Base-by-base conservation (phyloP, 441 rosid genomes). In the Erodium texanum region DNA sequence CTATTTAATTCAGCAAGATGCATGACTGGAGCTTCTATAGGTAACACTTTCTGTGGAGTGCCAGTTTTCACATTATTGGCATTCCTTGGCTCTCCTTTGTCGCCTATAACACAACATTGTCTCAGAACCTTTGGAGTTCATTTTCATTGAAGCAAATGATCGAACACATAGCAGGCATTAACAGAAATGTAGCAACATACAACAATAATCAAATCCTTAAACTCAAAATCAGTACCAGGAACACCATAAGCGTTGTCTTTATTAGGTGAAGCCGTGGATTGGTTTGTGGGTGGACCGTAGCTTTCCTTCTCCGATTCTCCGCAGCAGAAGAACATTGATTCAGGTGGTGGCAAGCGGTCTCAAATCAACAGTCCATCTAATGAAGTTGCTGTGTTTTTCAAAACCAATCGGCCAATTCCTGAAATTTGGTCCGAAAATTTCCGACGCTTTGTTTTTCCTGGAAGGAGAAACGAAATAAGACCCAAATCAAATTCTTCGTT, bases 1-100 rank as follows among this genome's bases (percentile, higher is more conserved):
- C 85, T 97, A 85, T 82, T 89, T 74, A 94, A 74, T 73, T 86
- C 98, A 68, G 79, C 87, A 74, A 92, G 70, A 64, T 89, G 77
- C 72, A 94, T 71, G 2, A 78, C 79, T 11, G 97, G 90, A 14
- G 89, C 97, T 76, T 94, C 93, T 64, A 91, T 85, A 16, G 87
- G 81, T 3, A 92, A 92, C 20, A 85, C 78, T 77, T 88, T 80
- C 75, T 85, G 92, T 71, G 81, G 89, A 54, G 77, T 84, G 54
- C 85, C 81, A 68, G 87, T 70, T 76, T 83, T 94, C 62, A 68
- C 75, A 27, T 5, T 50, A 50, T 16, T 50, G 58, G 58, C 14
- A 38, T 4, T 16, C 22, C 19, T 50, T 15, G 58, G 58, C 5
- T 50, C 58, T 50, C 58, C 58, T 50, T 15, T 16, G 20, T 50